These are phyloP conservation scores for Penicillium sp. DNA, from an alignment of 2,329 filamentous ascomycete genomes.

Conservation along the genomic window DNA sequence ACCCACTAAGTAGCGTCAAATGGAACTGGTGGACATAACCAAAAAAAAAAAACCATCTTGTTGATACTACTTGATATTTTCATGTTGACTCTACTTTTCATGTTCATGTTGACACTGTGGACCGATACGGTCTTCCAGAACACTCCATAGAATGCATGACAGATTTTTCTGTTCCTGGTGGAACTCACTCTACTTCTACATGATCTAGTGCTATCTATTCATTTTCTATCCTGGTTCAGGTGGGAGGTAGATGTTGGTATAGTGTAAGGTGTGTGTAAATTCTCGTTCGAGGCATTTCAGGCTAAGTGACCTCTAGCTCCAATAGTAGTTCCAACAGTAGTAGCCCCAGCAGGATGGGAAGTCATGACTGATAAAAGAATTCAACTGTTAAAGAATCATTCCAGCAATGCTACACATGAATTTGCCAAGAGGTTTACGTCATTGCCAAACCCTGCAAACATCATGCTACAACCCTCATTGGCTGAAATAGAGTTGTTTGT, in stretches of 20 bases:
- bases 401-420: neutral
- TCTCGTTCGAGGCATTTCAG: neutral
- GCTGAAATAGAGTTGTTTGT: neutral
- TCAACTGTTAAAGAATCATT: too few species aligned
- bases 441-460: neutral
- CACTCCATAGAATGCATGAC: neutral
- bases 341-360: neutral
- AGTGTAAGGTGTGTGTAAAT: neutral
- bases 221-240: neutral
- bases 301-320: neutral
- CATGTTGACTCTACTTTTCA: neutral
- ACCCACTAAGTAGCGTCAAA: constrained; percentile 22
- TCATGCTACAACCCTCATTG: neutral
- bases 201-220: neutral
- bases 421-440: neutral
- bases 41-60: too few species aligned
- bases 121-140: neutral
- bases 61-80: too few species aligned
- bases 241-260: neutral
- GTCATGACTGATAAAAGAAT: too few species aligned
- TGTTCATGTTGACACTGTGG: neutral
- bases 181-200: neutral
- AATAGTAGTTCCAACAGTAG: neutral
- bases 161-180: too few species aligned
- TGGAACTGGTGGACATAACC: constrained; percentile 18